A percentile compares a stretch with the other conserved stretches of the same genome.
These are phyloP conservation scores for Penicillium malachiteum DNA, from an alignment of 495 filamentous ascomycete species.

Conservation along the genomic window DNA sequence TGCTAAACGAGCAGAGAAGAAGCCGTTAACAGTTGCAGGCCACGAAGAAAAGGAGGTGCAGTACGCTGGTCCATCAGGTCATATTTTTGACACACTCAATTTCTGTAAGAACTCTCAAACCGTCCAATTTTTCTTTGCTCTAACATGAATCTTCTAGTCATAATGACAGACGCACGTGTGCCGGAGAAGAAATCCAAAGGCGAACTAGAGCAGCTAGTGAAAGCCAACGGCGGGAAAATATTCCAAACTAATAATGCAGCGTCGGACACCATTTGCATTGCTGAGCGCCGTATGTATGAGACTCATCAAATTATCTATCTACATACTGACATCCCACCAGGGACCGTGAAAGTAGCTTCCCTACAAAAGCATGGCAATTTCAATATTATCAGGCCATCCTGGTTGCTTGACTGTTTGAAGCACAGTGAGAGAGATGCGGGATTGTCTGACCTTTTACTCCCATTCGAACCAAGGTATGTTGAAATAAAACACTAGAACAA, in stretches of 20 bases:
- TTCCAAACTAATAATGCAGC: slow-evolving; percentile 67
- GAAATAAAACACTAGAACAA: not conserved
- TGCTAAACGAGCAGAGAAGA: slow-evolving; percentile 63
- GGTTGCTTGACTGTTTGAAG: slow-evolving; percentile 79
- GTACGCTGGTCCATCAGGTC: slow-evolving; percentile 56
- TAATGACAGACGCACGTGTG: slow-evolving; percentile 59
- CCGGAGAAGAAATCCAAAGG: slow-evolving; percentile 71
- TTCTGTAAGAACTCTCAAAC: slow-evolving; percentile 59
- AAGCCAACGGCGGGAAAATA: slow-evolving; percentile 81
- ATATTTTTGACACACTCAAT: slow-evolving; percentile 70
- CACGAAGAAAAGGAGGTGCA: slow-evolving; percentile 50
- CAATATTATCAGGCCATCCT: slow-evolving; percentile 75
- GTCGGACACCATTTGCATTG: slow-evolving; percentile 65
- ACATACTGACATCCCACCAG: slow-evolving; percentile 20
- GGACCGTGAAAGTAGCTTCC: slow-evolving; percentile 81
- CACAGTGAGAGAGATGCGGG: slow-evolving; percentile 63
- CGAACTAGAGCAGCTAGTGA: slow-evolving; percentile 82
- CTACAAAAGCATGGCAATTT: slow-evolving; percentile 65
- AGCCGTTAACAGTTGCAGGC: slow-evolving; percentile 69
- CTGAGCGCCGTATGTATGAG: slow-evolving; percentile 62
- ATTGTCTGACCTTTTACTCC: slow-evolving; percentile 57
- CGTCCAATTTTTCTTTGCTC: not conserved
- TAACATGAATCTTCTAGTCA: slow-evolving; percentile 29
- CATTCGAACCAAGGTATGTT: slow-evolving; percentile 63
- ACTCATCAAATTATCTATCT: not conserved